Evolutionary conservation across 108 stramenopile species (phyloP).

Genomic region (Hondaea fermentalgiana): DNA sequence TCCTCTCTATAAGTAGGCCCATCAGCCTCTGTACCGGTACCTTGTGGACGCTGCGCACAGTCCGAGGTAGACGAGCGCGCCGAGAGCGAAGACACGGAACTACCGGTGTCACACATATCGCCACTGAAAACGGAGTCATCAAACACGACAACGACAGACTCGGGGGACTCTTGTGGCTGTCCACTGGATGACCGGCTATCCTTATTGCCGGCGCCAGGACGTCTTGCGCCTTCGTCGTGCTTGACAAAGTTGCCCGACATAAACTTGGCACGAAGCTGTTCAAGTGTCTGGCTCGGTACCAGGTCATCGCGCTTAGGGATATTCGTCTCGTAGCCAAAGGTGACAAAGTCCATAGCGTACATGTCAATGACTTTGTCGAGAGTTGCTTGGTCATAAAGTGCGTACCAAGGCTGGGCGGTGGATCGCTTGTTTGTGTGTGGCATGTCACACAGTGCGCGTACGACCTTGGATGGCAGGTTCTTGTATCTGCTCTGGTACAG

Average conservation of each 20-base stretch:
- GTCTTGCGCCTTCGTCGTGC: background rate
- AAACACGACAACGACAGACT: background rate
- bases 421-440: background rate
- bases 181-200: background rate
- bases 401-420: conserved; percentile 35
- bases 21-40: too few relatives aligned
- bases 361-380: conserved; percentile 51
- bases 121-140: background rate
- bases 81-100: background rate
- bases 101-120: background rate
- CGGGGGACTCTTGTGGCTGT: background rate
- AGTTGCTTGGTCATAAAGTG: conserved; percentile 51
- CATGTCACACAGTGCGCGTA: background rate
- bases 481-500: background rate
- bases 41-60: too few relatives aligned
- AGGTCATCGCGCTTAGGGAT: conserved; percentile 47
- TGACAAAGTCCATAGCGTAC: conserved; percentile 50
- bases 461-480: background rate
- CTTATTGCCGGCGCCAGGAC: background rate
- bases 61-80: background rate
- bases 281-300: background rate
- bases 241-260: background rate
- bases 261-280: background rate
- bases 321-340: conserved; percentile 38
- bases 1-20: too few relatives aligned